Evolutionary conservation across 2,329 filamentous ascomycete species (phyloP).

Genomic region (Aspergillus niger): DNA sequence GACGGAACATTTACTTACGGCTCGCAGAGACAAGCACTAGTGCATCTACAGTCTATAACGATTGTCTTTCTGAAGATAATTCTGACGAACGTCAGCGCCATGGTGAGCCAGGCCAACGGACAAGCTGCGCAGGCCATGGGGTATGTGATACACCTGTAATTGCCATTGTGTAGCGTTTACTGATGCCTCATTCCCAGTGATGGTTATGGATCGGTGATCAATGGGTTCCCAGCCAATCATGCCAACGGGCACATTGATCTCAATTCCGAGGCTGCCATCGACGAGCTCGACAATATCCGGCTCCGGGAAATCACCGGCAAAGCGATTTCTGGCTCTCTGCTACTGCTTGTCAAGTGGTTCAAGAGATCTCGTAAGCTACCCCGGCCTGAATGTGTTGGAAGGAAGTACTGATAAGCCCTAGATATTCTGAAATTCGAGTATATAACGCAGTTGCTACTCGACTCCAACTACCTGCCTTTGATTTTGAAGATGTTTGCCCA

Average conservation of each 20-base stretch:
- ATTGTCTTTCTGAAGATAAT: conserved; percentile 91
- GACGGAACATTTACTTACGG: conserved; percentile 6
- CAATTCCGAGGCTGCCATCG: conserved; percentile 50
- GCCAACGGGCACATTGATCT: conserved; percentile 26
- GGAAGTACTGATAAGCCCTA: conserved; percentile 39
- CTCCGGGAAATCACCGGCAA: conserved; percentile 86
- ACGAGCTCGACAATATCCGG: conserved; percentile 80
- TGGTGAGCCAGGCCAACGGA: conserved; percentile 63
- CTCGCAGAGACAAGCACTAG: conserved; percentile 68
- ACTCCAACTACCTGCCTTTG: conserved; percentile 92
- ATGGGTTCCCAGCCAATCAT: conserved; percentile 26
- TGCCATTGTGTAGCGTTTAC: background rate
- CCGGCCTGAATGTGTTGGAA: background rate
- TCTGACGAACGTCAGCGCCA: conserved; percentile 81
- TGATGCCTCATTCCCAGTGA: conserved; percentile 20
- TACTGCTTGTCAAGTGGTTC: conserved; percentile 94
- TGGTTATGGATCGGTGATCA: conserved; percentile 25
- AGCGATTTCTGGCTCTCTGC: conserved; percentile 82
- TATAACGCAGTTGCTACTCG: conserved; percentile 85
- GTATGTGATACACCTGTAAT: conserved; percentile 43
- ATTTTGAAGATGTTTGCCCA: conserved; percentile 92
- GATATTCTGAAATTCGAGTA: conserved; percentile 96
- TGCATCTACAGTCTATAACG: conserved; percentile 86
- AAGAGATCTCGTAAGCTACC: conserved; percentile 79
- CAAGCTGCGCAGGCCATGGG: conserved; percentile 50